Percentiles rank a stretch among this genome's conserved stretches.
Evolutionary conservation across 371 early-diverging fungal genomes (phyloP).

Genomic region (Haplosporangium sp.): DNA sequence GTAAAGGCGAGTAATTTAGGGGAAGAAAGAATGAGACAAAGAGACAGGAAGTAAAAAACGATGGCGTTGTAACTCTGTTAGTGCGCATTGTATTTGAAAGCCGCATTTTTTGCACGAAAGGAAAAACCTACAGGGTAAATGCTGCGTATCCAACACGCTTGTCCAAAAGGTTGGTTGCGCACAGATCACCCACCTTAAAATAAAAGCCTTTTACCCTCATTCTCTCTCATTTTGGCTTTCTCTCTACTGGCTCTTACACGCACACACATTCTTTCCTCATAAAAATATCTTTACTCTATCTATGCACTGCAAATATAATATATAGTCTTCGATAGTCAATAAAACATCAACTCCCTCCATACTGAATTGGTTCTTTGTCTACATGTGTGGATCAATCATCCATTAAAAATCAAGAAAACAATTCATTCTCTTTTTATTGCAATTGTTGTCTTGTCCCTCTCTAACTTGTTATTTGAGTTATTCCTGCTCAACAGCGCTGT

Average conservation of each 20-base stretch:
- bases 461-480: background rate
- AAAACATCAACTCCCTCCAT: too few relatives aligned
- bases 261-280: too few relatives aligned
- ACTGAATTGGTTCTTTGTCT: background rate
- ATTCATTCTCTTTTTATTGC: background rate
- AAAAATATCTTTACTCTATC: too few relatives aligned
- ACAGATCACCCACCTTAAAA: background rate
- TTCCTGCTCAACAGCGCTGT: background rate
- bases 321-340: too few relatives aligned
- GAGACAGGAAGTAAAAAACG: background rate
- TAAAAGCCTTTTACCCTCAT: too few relatives aligned
- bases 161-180: background rate
- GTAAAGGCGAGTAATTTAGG: background rate
- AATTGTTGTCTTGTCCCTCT: too few relatives aligned
- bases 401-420: background rate
- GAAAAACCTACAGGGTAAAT: conserved; percentile 14
- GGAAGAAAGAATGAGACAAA: background rate
- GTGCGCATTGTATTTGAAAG: background rate
- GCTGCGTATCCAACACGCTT: conserved; percentile 1
- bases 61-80: background rate
- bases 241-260: too few relatives aligned
- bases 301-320: too few relatives aligned
- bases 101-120: background rate
- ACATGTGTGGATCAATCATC: conserved; percentile 1
- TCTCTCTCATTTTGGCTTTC: too few relatives aligned